These are phyloP conservation scores for Lolium perenne DNA, from an alignment of 176 grass and related monocot species.

Conservation along the genomic window DNA sequence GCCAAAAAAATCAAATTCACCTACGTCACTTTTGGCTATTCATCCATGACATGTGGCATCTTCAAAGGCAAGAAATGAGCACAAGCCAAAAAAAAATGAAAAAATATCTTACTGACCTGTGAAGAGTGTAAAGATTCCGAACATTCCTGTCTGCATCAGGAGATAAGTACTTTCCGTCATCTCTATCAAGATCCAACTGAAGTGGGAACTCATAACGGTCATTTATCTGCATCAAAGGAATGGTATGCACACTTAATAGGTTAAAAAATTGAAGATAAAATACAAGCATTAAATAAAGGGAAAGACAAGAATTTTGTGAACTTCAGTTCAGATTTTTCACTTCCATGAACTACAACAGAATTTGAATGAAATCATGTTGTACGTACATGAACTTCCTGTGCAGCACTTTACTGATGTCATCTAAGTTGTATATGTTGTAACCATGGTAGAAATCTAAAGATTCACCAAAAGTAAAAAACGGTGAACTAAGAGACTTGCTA, in stretches of 20 bases:
- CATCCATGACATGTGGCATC: conserved; percentile 20
- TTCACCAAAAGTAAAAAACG: background rate
- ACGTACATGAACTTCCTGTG: conserved; percentile 15
- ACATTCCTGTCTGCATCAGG: conserved; percentile 94
- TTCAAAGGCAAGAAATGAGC: background rate
- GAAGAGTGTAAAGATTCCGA: conserved; percentile 95
- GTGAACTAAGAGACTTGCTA: background rate
- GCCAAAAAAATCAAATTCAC: conserved; percentile 17
- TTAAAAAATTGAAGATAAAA: background rate
- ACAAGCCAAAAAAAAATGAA: conserved; percentile 1
- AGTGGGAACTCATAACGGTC: conserved; percentile 98
- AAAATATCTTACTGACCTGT: conserved; percentile 63
- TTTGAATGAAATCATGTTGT: conserved; percentile 7
- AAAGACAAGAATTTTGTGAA: background rate
- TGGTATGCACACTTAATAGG: conserved; percentile 38
- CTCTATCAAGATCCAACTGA: conserved; percentile 99
- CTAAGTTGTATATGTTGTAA: background rate
- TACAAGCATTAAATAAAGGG: background rate
- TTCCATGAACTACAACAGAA: background rate
- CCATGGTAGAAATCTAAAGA: conserved; percentile 7
- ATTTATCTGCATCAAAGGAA: conserved; percentile 82
- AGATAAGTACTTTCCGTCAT: conserved; percentile 90
- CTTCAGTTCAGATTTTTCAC: background rate
- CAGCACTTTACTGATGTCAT: background rate
- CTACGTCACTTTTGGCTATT: conserved; percentile 16